phyloP scores from a whole-genome alignment of 2,329 filamentous ascomycete genomes.

The Exophiala sp. region DNA sequence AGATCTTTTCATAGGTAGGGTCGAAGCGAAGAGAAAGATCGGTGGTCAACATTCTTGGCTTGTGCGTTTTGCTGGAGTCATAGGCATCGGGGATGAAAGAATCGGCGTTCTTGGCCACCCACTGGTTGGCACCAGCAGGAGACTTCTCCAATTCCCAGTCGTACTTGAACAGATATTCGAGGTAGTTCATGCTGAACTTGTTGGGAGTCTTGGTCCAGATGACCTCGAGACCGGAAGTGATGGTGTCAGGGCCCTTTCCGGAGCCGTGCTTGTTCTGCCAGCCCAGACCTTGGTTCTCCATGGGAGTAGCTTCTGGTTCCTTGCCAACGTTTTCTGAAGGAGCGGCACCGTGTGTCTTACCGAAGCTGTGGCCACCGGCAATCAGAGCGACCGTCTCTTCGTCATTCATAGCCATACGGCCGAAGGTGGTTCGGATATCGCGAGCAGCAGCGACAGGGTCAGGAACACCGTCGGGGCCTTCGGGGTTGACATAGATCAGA shows the following conservation, averaged over 20 bases:
- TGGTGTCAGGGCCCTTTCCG: slow-evolving; percentile 69
- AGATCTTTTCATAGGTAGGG: slow-evolving; percentile 71
- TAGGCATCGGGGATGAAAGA: slow-evolving; percentile 68
- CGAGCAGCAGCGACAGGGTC: slow-evolving; percentile 66
- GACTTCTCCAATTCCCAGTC: slow-evolving; percentile 75
- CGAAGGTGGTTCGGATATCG: slow-evolving; percentile 72
- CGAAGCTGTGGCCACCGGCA: slow-evolving; percentile 73
- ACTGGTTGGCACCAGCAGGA: slow-evolving; percentile 73
- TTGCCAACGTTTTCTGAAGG: slow-evolving; percentile 60
- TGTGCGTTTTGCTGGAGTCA: slow-evolving; percentile 67
- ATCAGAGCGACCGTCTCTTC: slow-evolving; percentile 78
- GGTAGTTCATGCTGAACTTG: slow-evolving; percentile 71
- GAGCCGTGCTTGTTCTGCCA: slow-evolving; percentile 64
- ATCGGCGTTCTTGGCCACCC: slow-evolving; percentile 67
- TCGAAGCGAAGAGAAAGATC: slow-evolving; percentile 71
- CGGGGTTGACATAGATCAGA: slow-evolving; percentile 78
- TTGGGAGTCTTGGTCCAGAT: slow-evolving; percentile 74
- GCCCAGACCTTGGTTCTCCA: slow-evolving; percentile 68
- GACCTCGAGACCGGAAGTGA: slow-evolving; percentile 74
- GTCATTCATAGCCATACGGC: slow-evolving; percentile 79
- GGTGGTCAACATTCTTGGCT: slow-evolving; percentile 72
- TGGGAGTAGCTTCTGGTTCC: slow-evolving; percentile 62
- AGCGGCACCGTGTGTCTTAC: slow-evolving; percentile 75
- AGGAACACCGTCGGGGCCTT: slow-evolving; percentile 69
- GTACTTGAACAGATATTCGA: slow-evolving; percentile 73